These are phyloP conservation scores for Penicillium concentricum DNA, from an alignment of 2,329 filamentous ascomycete genomes.

Conservation along the genomic window DNA sequence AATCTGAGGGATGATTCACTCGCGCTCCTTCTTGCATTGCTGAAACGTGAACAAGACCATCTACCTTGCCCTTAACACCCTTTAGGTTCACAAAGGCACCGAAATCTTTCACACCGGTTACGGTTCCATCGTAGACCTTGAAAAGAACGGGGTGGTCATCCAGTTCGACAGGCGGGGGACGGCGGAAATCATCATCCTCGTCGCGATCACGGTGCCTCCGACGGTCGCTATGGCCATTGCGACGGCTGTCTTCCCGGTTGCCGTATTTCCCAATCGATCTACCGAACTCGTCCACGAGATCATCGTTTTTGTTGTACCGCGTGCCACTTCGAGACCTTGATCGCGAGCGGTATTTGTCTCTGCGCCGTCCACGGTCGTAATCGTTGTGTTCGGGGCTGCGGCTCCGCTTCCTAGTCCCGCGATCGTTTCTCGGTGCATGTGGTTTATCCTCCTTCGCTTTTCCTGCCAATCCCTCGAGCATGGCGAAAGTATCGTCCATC, in stretches of 20 bases:
- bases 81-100: slow-evolving; percentile 92
- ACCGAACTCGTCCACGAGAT: slow-evolving; percentile 61
- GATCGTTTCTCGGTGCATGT: slow-evolving; percentile 34
- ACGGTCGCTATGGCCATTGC: slow-evolving; percentile 47
- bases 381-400: slow-evolving; percentile 53
- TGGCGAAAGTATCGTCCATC: slow-evolving; percentile 88
- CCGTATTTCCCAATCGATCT: slow-evolving; percentile 44
- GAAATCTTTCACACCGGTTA: slow-evolving; percentile 93
- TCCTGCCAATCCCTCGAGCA: slow-evolving; percentile 80
- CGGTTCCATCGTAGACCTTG: slow-evolving; percentile 87
- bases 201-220: slow-evolving; percentile 39
- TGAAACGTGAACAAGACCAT: slow-evolving; percentile 91
- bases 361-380: slow-evolving; percentile 49
- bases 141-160: slow-evolving; percentile 78
- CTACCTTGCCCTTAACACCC: slow-evolving; percentile 81
- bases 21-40: slow-evolving; percentile 80
- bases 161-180: slow-evolving; percentile 68
- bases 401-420: slow-evolving; percentile 52
- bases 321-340: slow-evolving; percentile 52
- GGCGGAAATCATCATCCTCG: slow-evolving; percentile 51
- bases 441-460: slow-evolving; percentile 52
- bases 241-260: slow-evolving; percentile 38
- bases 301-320: slow-evolving; percentile 43
- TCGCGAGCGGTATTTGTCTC: slow-evolving; percentile 47
- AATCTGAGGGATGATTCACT: slow-evolving; percentile 87